Base-by-base conservation (phyloP, 768 basidiomycete species). In the Terana coerulea region DNA sequence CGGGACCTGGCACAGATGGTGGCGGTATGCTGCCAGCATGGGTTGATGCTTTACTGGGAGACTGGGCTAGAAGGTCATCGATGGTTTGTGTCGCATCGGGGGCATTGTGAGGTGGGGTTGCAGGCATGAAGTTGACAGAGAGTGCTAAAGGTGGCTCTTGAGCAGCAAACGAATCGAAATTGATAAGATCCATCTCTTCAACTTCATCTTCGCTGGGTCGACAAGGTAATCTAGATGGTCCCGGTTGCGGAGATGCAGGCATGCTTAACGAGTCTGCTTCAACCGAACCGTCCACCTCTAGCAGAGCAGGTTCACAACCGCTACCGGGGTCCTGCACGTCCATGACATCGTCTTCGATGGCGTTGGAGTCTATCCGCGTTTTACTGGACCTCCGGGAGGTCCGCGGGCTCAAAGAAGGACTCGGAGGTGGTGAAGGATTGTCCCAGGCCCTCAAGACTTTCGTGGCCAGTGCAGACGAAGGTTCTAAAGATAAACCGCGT, bases 341-440 rank as follows among this genome's bases (percentile, higher is more conserved):
- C 11, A 39, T 39, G 10, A 19, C 37, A 39, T 10, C 37, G 37
- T 39, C 37, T 3, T n/a, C 17, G 37, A 10, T 19, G n/a, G n/a
- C n/a, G n/a, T n/a, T n/a, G n/a, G n/a, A n/a, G n/a, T n/a, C n/a
- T n/a, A n/a, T 57, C 43, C 45, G 57, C 37, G 44, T 56, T 40
- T 58, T 58, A 35, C 5, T 3, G 19, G 15, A 14, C 19, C 39
- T 22, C 19, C 15, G n/a, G n/a, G n/a, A n/a, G n/a, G n/a, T n/a
- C n/a, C 15, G 39, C 47, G 22, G 54, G 25, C 14, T 50, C n/a
- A 15, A 35, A 33, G 55, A 49, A 11, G 63, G 60, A 37, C 57
- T 61, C 1, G 80, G 80, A 4, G 80, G 80, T 15, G 88, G 87
- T 15, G 88, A 90, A 15, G 88, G 88, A 59, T 91, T 91, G 59